Evolutionary conservation across 192 early-diverging fungal genomes (phyloP).

Genomic region (Lobosporangium transversale): DNA sequence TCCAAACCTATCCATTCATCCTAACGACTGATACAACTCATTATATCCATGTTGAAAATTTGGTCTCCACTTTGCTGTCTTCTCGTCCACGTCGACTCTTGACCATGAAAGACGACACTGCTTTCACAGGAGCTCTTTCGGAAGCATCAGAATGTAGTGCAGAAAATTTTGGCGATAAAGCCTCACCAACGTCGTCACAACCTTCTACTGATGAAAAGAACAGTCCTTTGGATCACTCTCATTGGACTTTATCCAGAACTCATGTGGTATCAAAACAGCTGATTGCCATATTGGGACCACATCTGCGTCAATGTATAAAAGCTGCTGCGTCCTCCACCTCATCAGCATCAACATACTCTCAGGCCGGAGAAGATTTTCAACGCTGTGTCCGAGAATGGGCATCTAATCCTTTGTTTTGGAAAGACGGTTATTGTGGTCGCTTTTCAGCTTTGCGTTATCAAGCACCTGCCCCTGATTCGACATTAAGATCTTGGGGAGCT

Average conservation of each 20-base stretch:
- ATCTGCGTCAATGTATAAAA: constrained; percentile 31
- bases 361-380: constrained; percentile 32
- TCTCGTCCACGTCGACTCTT: constrained; percentile 29
- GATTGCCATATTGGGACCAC: constrained; percentile 36
- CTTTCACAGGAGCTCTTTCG: constrained; percentile 24
- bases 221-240: neutral
- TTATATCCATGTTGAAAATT: constrained; percentile 42
- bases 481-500: neutral
- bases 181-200: neutral
- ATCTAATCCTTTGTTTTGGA: constrained; percentile 38
- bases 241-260: constrained; percentile 41
- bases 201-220: neutral
- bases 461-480: constrained; percentile 10
- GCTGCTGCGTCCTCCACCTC: neutral
- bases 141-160: constrained; percentile 45
- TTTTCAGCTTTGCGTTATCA: constrained; percentile 30
- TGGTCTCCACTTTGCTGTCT: constrained; percentile 29
- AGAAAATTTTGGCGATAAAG: constrained; percentile 34
- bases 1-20: constrained; percentile 37
- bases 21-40: constrained; percentile 48
- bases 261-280: constrained; percentile 42
- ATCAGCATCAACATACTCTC: neutral
- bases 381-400: constrained; percentile 33
- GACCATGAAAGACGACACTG: constrained; percentile 43
- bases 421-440: constrained; percentile 42